Percentiles rank a stretch among this genome's conserved stretches.
Evolutionary conservation across 305 asterid species (phyloP).

Genomic region (Solanum hybrid): DNA sequence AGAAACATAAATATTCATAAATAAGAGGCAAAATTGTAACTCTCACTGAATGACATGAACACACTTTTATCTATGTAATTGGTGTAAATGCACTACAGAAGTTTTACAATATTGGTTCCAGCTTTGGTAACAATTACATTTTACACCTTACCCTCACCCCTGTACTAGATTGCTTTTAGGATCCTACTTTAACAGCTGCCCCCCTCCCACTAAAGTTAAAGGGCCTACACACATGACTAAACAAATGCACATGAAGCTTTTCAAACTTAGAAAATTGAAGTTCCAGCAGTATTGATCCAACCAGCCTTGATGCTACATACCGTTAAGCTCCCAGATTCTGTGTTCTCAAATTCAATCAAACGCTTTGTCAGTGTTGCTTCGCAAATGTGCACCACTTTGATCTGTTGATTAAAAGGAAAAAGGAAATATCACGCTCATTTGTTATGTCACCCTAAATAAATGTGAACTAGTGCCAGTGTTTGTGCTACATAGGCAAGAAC

Average conservation of each 20-base stretch:
- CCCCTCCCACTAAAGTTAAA: neutral
- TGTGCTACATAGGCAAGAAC: neutral
- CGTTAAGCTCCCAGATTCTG: conserved; percentile 77
- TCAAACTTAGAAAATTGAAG: neutral
- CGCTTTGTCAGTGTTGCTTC: conserved; percentile 86
- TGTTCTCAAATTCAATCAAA: conserved; percentile 84
- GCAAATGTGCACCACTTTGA: conserved; percentile 74
- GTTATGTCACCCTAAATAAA: neutral
- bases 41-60: neutral
- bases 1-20: neutral
- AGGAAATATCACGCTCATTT: neutral
- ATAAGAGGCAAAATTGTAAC: neutral
- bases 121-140: neutral
- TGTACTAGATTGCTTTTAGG: neutral
- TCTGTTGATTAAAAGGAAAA: conserved; percentile 26
- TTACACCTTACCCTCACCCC: neutral
- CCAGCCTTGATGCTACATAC: conserved; percentile 28
- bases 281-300: neutral
- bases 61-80: neutral
- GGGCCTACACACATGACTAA: neutral
- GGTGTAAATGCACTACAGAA: neutral
- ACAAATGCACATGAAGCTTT: conserved; percentile 1
- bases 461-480: neutral
- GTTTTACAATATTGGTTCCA: neutral
- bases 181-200: neutral